A percentile compares a stretch with the other conserved stretches of the same genome.
Evolutionary conservation across 805 yeast genomes (phyloP).

Genomic region (Candida ascalaphidarum): DNA sequence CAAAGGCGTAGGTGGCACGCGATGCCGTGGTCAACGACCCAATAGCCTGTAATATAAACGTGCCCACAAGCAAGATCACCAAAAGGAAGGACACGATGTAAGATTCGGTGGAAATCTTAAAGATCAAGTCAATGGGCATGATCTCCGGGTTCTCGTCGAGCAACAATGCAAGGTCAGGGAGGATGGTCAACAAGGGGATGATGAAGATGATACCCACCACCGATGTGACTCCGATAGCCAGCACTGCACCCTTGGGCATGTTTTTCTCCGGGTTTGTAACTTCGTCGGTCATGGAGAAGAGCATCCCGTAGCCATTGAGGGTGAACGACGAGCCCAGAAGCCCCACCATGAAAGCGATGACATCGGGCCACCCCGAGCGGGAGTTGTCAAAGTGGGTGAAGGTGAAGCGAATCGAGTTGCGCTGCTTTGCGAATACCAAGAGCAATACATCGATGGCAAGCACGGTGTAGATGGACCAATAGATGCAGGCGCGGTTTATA

Average conservation of each 20-base stretch:
- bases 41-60: slow-evolving; percentile 66
- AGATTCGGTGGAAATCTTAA: slow-evolving; percentile 63
- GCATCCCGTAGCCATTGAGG: slow-evolving; percentile 74
- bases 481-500: slow-evolving; percentile 61
- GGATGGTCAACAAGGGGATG: slow-evolving; percentile 59
- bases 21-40: slow-evolving; percentile 79
- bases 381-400: slow-evolving; percentile 62
- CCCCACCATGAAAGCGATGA: slow-evolving; percentile 67
- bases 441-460: slow-evolving; percentile 57
- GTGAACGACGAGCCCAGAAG: slow-evolving; percentile 74
- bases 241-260: slow-evolving; percentile 65
- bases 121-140: slow-evolving; percentile 72
- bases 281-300: slow-evolving; percentile 77
- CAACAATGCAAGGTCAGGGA: slow-evolving; percentile 54
- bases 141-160: slow-evolving; percentile 55
- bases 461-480: slow-evolving; percentile 69
- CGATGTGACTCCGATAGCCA: slow-evolving; percentile 56
- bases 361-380: slow-evolving; percentile 68
- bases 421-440: slow-evolving; percentile 47
- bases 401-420: slow-evolving; percentile 51
- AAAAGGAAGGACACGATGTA: slow-evolving; percentile 60
- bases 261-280: slow-evolving; percentile 66
- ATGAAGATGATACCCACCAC: slow-evolving; percentile 66
- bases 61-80: slow-evolving; percentile 58
- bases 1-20: slow-evolving; percentile 73